Evolutionary conservation across 2,329 filamentous ascomycete species (phyloP).

Genomic region (Metarhizium anisopliae): DNA sequence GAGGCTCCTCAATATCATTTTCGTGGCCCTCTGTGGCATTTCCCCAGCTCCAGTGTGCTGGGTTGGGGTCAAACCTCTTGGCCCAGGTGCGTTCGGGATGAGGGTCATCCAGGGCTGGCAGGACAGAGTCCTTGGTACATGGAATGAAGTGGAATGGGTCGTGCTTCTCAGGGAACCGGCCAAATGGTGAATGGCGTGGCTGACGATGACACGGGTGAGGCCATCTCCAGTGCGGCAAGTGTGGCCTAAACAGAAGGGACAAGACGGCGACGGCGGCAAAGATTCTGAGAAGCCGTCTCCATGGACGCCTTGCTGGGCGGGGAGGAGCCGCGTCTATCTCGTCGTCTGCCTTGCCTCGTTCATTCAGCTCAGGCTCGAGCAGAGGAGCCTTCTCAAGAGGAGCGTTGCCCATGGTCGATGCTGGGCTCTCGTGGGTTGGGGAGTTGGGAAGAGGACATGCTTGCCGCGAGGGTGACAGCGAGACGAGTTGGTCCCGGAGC

Average conservation of each 20-base stretch:
- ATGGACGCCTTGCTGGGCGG: background rate
- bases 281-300: background rate
- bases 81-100: slow-evolving; percentile 29
- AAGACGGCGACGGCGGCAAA: slow-evolving; percentile 1
- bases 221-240: slow-evolving; percentile 1
- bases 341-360: background rate
- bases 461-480: background rate
- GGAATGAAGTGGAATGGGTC: slow-evolving; percentile 40
- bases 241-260: background rate
- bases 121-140: slow-evolving; percentile 32
- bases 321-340: background rate
- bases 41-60: slow-evolving; percentile 38
- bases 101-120: slow-evolving; percentile 31
- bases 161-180: slow-evolving; percentile 27
- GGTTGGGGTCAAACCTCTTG: slow-evolving; percentile 32
- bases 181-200: slow-evolving; percentile 6
- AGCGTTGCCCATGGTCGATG: background rate
- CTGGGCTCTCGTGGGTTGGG: background rate
- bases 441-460: background rate
- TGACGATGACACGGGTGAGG: slow-evolving; percentile 4
- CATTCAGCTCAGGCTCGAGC: background rate
- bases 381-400: background rate
- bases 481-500: background rate
- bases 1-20: background rate
- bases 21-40: slow-evolving; percentile 8